Base-by-base conservation (phyloP, 2,329 filamentous ascomycete genomes). In the Beauveria caledonica region DNA sequence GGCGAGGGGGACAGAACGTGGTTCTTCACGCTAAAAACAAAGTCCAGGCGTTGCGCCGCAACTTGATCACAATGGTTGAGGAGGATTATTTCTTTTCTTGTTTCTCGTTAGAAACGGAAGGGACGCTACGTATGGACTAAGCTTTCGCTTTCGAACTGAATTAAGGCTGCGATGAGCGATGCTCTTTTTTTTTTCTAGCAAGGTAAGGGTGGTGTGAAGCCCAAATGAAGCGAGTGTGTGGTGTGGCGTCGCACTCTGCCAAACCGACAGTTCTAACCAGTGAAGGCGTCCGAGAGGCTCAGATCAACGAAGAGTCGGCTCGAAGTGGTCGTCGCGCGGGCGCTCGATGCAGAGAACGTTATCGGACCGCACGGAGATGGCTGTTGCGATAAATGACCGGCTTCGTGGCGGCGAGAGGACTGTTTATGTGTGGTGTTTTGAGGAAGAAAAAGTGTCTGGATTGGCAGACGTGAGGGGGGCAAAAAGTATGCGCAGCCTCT, bases 241-340 rank as follows among this genome's bases (percentile, higher is more conserved):
- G 60, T 64, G 50, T 57, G 40, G 57, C 54, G 64, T 49, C 59
- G 46, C 56, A 63, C 65, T 68, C 66, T 70, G 69, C 69, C 69
- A 58, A 62, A 67, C 70, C 71, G 70, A 72, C 72, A 68, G 72
- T 73, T 76, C 73, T 71, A 69, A 78, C 83, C 83, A 86, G 78
- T 83, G 68, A 86, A 86, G 83, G 84, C 77, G 79, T 86, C 83
- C 78, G 78, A 72, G 70, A 66, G 65, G 63, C 66, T 66, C 71
- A 74, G 70, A 73, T 67, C 71, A 71, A 63, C 64, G 70, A 74
- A 70, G 63, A 70, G 70, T 73, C 71, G 71, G 72, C 69, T 68
- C 63, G 67, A 71, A 72, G 68, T 66, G 67, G 66, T 68, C 62
- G 66, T 63, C 65, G 64, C 65, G 56, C 27, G 51, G 45, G 57